Evolutionary conservation across 108 stramenopile genomes (phyloP).

Genomic region (Mediolabrus comicus): DNA sequence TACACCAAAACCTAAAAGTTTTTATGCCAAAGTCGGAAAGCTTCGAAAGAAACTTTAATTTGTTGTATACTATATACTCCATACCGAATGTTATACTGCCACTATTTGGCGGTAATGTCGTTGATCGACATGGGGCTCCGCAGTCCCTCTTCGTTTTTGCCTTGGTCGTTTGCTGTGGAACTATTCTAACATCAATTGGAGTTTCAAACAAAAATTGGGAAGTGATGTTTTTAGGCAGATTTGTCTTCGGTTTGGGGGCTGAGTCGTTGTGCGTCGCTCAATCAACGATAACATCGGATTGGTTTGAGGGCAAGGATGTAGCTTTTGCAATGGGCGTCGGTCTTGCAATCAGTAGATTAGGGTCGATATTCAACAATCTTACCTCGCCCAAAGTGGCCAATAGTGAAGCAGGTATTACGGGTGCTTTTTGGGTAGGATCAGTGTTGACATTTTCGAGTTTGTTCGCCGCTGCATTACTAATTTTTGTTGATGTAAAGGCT

Average conservation of each 20-base stretch:
- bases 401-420: conserved; percentile 10
- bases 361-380: conserved; percentile 59
- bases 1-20: conserved; percentile 44
- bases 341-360: conserved; percentile 51
- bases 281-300: conserved; percentile 55
- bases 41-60: conserved; percentile 50
- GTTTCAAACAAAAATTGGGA: conserved; percentile 31
- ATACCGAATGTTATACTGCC: conserved; percentile 63
- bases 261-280: conserved; percentile 60
- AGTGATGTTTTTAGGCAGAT: conserved; percentile 58
- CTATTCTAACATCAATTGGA: conserved; percentile 56
- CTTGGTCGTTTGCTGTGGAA: conserved; percentile 31
- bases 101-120: conserved; percentile 60
- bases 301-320: conserved; percentile 64
- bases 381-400: conserved; percentile 52
- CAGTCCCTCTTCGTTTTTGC: conserved; percentile 38
- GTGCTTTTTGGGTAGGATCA: conserved; percentile 53
- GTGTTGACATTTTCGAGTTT: conserved; percentile 22
- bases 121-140: conserved; percentile 43
- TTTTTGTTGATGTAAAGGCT: conserved; percentile 21
- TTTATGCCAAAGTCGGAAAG: conserved; percentile 24
- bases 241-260: conserved; percentile 64
- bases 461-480: conserved; percentile 10
- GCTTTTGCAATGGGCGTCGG: conserved; percentile 67
- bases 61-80: conserved; percentile 69